Percentiles rank a stretch among this genome's conserved stretches.
Conservation (phyloP, 1,284 basidiomycete species). For the Ustilago vetiveriae region DNA sequence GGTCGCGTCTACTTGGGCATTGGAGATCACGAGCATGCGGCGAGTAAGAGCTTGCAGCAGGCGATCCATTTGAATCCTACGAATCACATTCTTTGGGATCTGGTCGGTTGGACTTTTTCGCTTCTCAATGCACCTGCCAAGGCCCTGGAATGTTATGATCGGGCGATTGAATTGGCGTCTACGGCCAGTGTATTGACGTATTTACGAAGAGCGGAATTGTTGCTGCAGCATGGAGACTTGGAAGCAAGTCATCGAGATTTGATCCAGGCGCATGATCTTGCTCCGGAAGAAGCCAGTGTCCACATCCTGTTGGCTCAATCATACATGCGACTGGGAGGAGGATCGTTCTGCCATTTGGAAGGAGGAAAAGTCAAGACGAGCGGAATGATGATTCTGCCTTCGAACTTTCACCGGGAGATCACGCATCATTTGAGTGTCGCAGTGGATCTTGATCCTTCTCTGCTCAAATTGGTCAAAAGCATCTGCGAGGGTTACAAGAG, state of each 20-base stretch:
- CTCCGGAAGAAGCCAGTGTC: slow-evolving; percentile 60
- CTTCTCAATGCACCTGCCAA: slow-evolving; percentile 27
- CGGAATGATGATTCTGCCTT: slow-evolving; percentile 28
- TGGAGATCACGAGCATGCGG: slow-evolving; percentile 50
- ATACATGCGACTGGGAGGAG: slow-evolving; percentile 64
- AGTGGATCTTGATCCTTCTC: slow-evolving; percentile 54
- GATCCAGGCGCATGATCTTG: slow-evolving; percentile 51
- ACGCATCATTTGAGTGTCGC: slow-evolving; percentile 57
- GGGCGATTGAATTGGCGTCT: slow-evolving; percentile 30
- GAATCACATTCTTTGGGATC: slow-evolving; percentile 61
- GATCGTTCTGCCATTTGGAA: slow-evolving; percentile 52
- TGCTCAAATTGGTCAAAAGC: slow-evolving; percentile 43
- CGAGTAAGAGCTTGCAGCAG: slow-evolving; percentile 53
- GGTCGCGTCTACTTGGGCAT: slow-evolving; percentile 57
- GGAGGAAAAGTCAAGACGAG: slow-evolving; percentile 10
- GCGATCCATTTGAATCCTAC: slow-evolving; percentile 54
- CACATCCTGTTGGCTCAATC: slow-evolving; percentile 63
- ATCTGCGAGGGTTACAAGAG: slow-evolving; percentile 51
- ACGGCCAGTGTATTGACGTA: slow-evolving; percentile 35
- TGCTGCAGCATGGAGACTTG: slow-evolving; percentile 24
- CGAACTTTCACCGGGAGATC: slow-evolving; percentile 50
- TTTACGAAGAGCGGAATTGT: slow-evolving; percentile 30
- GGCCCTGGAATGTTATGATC: slow-evolving; percentile 39
- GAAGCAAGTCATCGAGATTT: slow-evolving; percentile 57
- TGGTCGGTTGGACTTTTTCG: slow-evolving; percentile 57